phyloP scores from a whole-genome alignment of 768 basidiomycete genomes.

The Lactarius hengduanensis region DNA sequence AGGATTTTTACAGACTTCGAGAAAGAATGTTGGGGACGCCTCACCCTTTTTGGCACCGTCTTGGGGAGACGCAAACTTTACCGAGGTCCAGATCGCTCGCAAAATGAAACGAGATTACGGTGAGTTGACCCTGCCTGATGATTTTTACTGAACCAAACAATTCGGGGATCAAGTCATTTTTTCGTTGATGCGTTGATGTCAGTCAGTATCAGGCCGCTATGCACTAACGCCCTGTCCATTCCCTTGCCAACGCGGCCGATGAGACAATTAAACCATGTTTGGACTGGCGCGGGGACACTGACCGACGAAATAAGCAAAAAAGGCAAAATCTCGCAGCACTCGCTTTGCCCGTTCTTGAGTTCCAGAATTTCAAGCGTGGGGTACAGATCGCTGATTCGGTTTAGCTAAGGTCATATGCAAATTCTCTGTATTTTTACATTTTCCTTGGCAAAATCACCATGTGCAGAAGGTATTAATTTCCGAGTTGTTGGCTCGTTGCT shows the following conservation, averaged over 20 bases:
- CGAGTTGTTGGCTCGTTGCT: not conserved
- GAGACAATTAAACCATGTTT: constrained; percentile 23
- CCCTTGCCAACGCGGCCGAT: constrained; percentile 22
- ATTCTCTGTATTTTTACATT: not conserved
- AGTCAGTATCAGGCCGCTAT: not conserved
- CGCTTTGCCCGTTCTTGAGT: not conserved
- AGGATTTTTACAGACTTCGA: not conserved
- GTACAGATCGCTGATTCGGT: not conserved
- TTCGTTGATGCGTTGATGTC: not conserved
- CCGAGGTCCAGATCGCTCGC: not conserved
- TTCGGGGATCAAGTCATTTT: not conserved
- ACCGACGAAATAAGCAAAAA: not conserved
- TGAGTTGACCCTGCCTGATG: not conserved
- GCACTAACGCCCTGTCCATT: constrained; percentile 2
- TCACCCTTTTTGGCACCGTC: not conserved
- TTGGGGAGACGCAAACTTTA: not conserved
- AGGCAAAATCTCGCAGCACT: not conserved
- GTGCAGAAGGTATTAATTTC: not conserved
- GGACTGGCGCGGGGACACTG: constrained; percentile 4
- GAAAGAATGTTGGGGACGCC: not conserved
- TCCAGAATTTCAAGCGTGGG: not conserved
- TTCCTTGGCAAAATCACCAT: not conserved
- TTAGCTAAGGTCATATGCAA: not conserved
- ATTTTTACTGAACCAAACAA: not conserved
- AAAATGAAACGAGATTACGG: too few species aligned